Base-by-base conservation (phyloP, 2,329 filamentous ascomycete genomes). In the Penicillium sp. region DNA sequence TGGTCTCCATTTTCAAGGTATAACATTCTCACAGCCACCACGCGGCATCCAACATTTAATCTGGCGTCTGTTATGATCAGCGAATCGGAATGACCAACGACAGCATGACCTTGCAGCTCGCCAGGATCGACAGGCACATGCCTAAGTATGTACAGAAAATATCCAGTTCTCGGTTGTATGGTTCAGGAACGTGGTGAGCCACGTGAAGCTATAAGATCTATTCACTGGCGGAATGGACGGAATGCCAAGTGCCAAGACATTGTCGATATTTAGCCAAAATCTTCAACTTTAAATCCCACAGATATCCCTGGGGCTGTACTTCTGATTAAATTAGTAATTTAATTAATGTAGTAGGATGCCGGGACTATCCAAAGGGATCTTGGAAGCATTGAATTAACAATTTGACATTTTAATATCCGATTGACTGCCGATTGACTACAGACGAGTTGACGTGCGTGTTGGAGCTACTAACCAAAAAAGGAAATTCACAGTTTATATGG, bases 161-260 rank as follows among this genome's bases (percentile, higher is more conserved):
- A 49, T 18, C 38, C 34, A 49, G 34, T 39, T 49, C 22, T 31
- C 16, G 46, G 20, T n/a, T 39, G 22, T 39, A 39, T 18, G 46
- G 34, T 49, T 39, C 34, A 49, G 46, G 42, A 31, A 44, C 42
- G 16, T 49, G 34, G 46, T 49, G 34, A 49, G 20, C 46, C 46
- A 49, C 46, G 46, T 49, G 46, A n/a, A 49, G 39, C 46, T 49
- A 49, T 22, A 49, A 49, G 46, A 29, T 49, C 18, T 49, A 39
- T 49, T 49, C 46, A 49, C 46, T 49, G 46, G 46, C 46, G n/a
- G 46, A 39, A 39, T 49, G 22, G 46, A 49, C 31, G 34, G 18
- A 49, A 35, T 49, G 46, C 46, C 46, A 49, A 49, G 46, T 31
- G 46, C 46, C 46, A 35, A 9, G 46, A 35, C n/a, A 49, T 49